A percentile compares a stretch with the other conserved stretches of the same genome.
Conservation (phyloP, 768 basidiomycete species). For the Melanogaster broomeanus region DNA sequence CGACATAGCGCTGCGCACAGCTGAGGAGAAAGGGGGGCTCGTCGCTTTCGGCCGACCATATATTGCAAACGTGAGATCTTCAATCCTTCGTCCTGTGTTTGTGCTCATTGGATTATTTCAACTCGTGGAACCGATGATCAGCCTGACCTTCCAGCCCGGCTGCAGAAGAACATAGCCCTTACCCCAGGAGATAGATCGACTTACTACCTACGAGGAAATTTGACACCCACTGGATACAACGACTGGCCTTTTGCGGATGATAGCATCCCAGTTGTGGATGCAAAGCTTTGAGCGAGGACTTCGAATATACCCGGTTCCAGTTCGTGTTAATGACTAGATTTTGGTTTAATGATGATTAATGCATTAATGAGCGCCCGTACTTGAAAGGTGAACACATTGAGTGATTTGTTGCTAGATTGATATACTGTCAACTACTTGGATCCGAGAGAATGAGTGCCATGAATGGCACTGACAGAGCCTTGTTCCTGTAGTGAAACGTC, state of each 20-base stretch:
- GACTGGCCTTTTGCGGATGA: constrained; percentile 25
- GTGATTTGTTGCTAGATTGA: constrained; percentile 47
- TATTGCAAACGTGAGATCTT: constrained; percentile 1
- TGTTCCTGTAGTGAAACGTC: constrained; percentile 42
- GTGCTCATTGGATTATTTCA: constrained; percentile 4
- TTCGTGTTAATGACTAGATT: too few species aligned
- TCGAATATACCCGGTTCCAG: too few species aligned
- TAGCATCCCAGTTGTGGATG: background rate
- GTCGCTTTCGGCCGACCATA: background rate
- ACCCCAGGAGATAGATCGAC: constrained; percentile 16
- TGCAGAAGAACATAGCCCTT: constrained; percentile 19
- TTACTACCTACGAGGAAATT: constrained; percentile 26
- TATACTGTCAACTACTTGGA: constrained; percentile 6
- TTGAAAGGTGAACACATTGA: constrained; percentile 88
- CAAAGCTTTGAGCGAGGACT: background rate
- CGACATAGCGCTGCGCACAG: too few species aligned
- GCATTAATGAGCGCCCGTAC: constrained; percentile 42
- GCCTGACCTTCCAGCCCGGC: constrained; percentile 29
- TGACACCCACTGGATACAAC: too few species aligned
- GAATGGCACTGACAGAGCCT: constrained; percentile 36
- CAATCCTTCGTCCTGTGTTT: background rate
- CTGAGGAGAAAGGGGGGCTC: too few species aligned
- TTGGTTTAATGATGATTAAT: too few species aligned
- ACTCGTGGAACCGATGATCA: too few species aligned
- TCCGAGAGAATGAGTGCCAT: background rate